Base-by-base conservation (phyloP, 1,284 basidiomycete genomes). In the Sphagnurus paluster region DNA sequence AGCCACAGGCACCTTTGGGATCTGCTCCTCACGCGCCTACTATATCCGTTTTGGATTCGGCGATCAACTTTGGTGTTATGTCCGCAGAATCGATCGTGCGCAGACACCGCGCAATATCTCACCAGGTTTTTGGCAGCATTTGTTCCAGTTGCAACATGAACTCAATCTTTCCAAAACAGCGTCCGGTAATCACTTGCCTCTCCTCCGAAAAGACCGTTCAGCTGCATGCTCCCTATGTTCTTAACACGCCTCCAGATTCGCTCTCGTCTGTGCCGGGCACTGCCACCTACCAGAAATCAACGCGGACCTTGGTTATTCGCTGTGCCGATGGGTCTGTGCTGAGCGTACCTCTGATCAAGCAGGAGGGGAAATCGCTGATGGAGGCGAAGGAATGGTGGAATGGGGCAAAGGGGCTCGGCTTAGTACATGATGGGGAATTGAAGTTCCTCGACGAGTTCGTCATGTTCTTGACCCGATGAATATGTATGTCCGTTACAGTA, bases 81-180 rank as follows among this genome's bases (percentile, higher is more conserved):
- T 72, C 78, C 2, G 85, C 87, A 0, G 58, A 65, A 5, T 63
- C 69, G n/a, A 74, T 93, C 13, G 68, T 76, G 1, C 67, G 79
- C 26, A 68, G 80, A 5, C 75, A 86, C 58, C 74, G 83, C n/a
- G 92, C 80, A 0, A 79, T 93, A 33, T 74, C 75, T 9, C 88
- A 93, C 56, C 88, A 91, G 64, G 85, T 87, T 35, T 23, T 26
- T 38, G 2, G 28, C 32, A 16, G 28, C 28, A 14, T n/a, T 54
- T 11, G 57, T 42, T 19, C 17, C 17, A 9, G 14, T 13, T 20
- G 17, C 6, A 11, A 23, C 11, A 25, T 28, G 14, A 44, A 38
- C 23, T 46, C 35, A 44, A 32, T 50, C 19, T 23, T 44, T 9
- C 30, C 57, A 17, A 4, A 46, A 29, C 43, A 74, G 77, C 71